A percentile compares a stretch with the other conserved stretches of the same genome.
phyloP scores from a whole-genome alignment of 2,329 filamentous ascomycete genomes.

The Aspergillus chevalieri region DNA sequence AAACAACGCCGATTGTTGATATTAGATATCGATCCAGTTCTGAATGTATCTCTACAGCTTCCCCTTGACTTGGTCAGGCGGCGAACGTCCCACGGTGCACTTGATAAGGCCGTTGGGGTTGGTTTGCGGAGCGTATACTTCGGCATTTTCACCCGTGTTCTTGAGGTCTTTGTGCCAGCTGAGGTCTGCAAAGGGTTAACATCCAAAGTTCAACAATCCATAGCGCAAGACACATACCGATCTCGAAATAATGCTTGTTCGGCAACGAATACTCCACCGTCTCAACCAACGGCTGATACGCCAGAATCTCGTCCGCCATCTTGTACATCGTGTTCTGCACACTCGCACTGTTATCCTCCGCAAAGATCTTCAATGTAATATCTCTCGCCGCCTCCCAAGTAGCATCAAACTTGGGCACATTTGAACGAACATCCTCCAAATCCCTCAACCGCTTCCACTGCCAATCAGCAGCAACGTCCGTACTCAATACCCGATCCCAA shows the following conservation, averaged over 20 bases:
- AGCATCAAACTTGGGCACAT: conserved; percentile 64
- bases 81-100: conserved; percentile 62
- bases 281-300: conserved; percentile 63
- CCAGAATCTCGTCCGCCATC: conserved; percentile 85
- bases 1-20: not conserved
- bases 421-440: conserved; percentile 60
- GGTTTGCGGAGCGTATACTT: conserved; percentile 90
- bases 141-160: conserved; percentile 92
- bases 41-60: conserved; percentile 21
- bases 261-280: conserved; percentile 77
- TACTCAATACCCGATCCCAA: conserved; percentile 92
- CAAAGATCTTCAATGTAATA: conserved; percentile 89
- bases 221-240: conserved; percentile 50
- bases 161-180: conserved; percentile 94
- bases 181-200: conserved; percentile 55
- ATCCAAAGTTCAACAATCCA: not conserved
- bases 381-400: conserved; percentile 71
- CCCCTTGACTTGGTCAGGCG: conserved; percentile 15
- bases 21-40: not conserved
- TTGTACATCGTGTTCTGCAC: conserved; percentile 99
- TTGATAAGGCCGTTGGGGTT: conserved; percentile 94
- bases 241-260: conserved; percentile 99
- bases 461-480: conserved; percentile 84
- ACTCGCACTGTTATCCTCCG: conserved; percentile 81
- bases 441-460: conserved; percentile 68